Base-by-base conservation (phyloP, 306 rosid genomes). In the Inga oerstediana region DNA sequence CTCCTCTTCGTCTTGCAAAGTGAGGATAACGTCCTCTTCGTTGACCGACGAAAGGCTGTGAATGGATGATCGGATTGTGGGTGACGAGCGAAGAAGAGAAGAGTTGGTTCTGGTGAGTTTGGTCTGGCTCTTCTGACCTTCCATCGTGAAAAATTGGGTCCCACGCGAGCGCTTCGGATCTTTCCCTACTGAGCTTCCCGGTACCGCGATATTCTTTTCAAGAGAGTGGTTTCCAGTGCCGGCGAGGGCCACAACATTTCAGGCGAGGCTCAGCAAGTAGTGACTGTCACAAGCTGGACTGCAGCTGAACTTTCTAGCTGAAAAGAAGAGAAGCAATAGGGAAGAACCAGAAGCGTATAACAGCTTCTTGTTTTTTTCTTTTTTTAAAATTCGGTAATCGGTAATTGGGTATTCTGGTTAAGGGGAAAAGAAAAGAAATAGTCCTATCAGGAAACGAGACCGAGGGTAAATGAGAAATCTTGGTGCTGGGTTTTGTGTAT, bases 61-160 rank as follows among this genome's bases (percentile, higher is more conserved):
- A 84, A 94, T 83, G 79, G 99, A 97, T 44, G 99, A 96, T 84
- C 99, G 94, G 80, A 96, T 87, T 70, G 99, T 94, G 19, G 98
- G 93, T 8, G 99, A 94, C 3, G 94, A 91, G 24, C 93, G 94
- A 11, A 93, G 99, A 10, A 96, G 91, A 9, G 97, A 94, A 8
- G 99, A 96, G 49, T 94, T 94, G 35, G 95, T 96, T 75, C 99
- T 85, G 39, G 97, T 90, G 24, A 96, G 97, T 88, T 91, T 93
- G 59, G 91, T 74, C 78, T 82, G 94, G 76, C 90, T 89, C 87
- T 86, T 92, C 85, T 89, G 98, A 65, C 92, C 82, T 80, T 96
- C 97, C 97, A 94, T 94, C 74, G 34, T 16, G 14, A 44, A 68
- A 68, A 44, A 15, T 17, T n/a, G 64, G 74, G n/a, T 74, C 54